Evolutionary conservation across 2,329 filamentous ascomycete genomes (phyloP).

Genomic region (Fusarium sp.): DNA sequence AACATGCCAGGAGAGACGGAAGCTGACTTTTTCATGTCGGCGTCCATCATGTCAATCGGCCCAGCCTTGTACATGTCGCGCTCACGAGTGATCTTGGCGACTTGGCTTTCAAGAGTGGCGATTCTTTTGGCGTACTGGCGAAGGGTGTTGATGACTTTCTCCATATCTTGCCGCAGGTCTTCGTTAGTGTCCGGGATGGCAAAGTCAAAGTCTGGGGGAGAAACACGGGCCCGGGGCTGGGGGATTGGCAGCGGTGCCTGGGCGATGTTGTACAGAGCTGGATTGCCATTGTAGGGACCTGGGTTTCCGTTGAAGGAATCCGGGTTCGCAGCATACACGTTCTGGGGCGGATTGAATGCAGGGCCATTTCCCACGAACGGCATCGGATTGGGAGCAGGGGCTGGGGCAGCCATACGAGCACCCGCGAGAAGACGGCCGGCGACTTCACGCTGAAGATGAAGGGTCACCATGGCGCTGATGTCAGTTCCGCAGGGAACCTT

Average conservation of each 20-base stretch:
- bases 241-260: background rate
- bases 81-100: background rate
- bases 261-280: background rate
- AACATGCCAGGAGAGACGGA: background rate
- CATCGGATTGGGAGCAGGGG: background rate
- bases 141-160: background rate
- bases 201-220: background rate
- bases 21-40: background rate
- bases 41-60: background rate
- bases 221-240: background rate
- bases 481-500: constrained; percentile 25
- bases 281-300: no score
- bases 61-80: background rate
- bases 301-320: background rate
- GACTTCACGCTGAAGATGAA: constrained; percentile 35
- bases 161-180: background rate
- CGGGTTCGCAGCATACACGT: background rate
- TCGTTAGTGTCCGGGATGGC: background rate
- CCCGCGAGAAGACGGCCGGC: background rate
- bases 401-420: background rate
- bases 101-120: background rate
- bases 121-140: background rate
- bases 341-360: background rate
- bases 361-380: background rate
- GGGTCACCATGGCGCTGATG: constrained; percentile 25